Evolutionary conservation across 257 asterid genomes (phyloP), one percentile per base, ranked within the genome.

Genomic region (Schizonepeta tenuifolia): DNA sequence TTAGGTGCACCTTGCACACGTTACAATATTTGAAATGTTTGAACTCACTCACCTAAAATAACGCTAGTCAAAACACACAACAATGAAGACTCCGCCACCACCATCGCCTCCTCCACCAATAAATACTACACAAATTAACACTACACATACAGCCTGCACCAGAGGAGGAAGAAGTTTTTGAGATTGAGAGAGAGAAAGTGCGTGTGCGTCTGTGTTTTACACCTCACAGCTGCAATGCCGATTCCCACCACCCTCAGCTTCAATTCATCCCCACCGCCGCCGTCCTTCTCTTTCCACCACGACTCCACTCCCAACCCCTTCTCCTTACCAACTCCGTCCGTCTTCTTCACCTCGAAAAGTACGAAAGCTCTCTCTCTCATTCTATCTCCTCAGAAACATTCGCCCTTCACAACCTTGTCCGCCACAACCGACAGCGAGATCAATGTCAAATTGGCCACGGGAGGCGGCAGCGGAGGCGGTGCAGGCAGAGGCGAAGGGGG

Each of bases 401-500:
- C 77, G 22, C 38, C 58, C 1, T 73, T 82, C 69, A 22, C 77
- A 0, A 33, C 82, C 33, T 79, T 71, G 77, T 24, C 81, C 22
- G 67, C 86, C 75, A 56, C 79, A 17, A 66, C 76, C 62, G 35
- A 72, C 61, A 64, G 67, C 41, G 81, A 69, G 35, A 74, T 72
- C 75, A 55, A 77, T n/a, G 10, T 69, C 72, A 69, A 67, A 47
- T 68, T 81, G 14, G 28, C 78, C 7, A 50, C 67, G 0, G 81
- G 38, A 72, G 83, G 83, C 8, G 80, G 56, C 77, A 66, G 77
- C 56, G 80, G 87, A 18, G 72, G 60, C 17, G 79, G 55, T 4
- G 81, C 81, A 2, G 82, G 20, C 35, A 7, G 67, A 7, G 40
- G 69, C 1, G 83, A 86, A 1, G 84, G 86, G 5, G 89, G 84